Percentiles rank a stretch among this genome's conserved stretches.
phyloP scores from a whole-genome alignment of 139 green algal species.

The Desmodesmus armatus region DNA sequence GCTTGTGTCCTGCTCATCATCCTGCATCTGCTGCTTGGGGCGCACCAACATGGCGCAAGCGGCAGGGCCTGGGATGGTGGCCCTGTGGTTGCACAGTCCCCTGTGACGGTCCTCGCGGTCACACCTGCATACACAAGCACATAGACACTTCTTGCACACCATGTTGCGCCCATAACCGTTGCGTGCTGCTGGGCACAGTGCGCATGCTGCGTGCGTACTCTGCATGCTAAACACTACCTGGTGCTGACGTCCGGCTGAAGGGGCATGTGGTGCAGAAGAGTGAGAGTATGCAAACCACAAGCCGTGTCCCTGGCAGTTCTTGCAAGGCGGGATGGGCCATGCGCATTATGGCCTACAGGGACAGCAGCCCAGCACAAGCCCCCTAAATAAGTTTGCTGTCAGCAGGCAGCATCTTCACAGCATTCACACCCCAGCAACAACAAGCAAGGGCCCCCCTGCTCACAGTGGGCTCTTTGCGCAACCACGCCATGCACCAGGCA shows the following conservation, averaged over 20 bases:
- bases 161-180: no score
- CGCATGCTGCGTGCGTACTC: neutral
- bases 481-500: constrained; percentile 28
- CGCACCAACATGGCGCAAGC: neutral
- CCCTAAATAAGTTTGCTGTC: neutral
- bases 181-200: no score
- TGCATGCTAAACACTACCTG: no score
- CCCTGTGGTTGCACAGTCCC: constrained; percentile 54
- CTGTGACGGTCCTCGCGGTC: constrained; percentile 52
- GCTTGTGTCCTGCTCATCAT: no score
- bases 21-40: constrained; percentile 20
- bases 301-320: no score
- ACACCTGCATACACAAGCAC: constrained; percentile 46
- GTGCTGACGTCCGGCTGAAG: no score
- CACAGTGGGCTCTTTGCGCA: constrained; percentile 39
- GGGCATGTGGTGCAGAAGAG: no score
- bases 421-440: no score
- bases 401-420: no score
- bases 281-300: no score
- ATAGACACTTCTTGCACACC: neutral
- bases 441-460: neutral
- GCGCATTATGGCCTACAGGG: no score
- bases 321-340: no score
- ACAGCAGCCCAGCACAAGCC: neutral
- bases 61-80: constrained; percentile 46